Conservation (phyloP, 1,284 basidiomycete genomes). For the Trichosporon ovoides region DNA sequence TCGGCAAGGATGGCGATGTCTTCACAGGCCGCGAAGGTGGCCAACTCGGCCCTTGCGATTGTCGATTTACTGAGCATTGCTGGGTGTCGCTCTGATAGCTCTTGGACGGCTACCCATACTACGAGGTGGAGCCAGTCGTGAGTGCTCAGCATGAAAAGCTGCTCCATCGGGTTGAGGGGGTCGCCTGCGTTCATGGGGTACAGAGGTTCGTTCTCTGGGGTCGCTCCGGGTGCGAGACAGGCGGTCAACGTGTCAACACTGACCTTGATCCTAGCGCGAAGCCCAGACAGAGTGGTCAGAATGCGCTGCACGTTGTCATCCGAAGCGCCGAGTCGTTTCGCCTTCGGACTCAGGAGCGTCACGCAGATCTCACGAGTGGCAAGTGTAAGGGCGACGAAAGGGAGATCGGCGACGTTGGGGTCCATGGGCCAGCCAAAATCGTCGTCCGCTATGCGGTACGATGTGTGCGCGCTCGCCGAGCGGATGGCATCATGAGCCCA, state of each 20-base stretch:
- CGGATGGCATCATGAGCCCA: conserved; percentile 13
- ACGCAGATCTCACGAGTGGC: conserved; percentile 3
- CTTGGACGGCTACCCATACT: conserved; percentile 12
- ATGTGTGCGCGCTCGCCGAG: conserved; percentile 7
- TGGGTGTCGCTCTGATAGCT: conserved; percentile 5
- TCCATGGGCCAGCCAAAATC: conserved; percentile 11
- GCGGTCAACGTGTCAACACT: background rate
- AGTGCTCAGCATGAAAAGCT: conserved; percentile 13
- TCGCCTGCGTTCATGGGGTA: background rate
- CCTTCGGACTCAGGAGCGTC: conserved; percentile 8
- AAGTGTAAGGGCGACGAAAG: background rate
- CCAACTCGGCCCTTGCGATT: background rate
- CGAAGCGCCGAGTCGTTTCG: background rate
- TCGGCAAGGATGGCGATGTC: conserved; percentile 6
- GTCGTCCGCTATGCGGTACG: conserved; percentile 10
- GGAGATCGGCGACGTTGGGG: background rate
- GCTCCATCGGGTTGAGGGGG: conserved; percentile 1
- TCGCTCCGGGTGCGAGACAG: background rate
- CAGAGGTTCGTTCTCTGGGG: too few relatives aligned
- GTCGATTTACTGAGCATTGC: background rate
- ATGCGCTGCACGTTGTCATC: background rate
- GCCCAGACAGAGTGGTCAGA: background rate
- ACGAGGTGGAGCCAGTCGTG: conserved; percentile 13
- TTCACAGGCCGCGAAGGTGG: conserved; percentile 11
- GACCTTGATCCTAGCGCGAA: background rate